These are phyloP conservation scores for Yamadazyma olivae DNA, from an alignment of 805 yeast genomes.

Conservation along the genomic window DNA sequence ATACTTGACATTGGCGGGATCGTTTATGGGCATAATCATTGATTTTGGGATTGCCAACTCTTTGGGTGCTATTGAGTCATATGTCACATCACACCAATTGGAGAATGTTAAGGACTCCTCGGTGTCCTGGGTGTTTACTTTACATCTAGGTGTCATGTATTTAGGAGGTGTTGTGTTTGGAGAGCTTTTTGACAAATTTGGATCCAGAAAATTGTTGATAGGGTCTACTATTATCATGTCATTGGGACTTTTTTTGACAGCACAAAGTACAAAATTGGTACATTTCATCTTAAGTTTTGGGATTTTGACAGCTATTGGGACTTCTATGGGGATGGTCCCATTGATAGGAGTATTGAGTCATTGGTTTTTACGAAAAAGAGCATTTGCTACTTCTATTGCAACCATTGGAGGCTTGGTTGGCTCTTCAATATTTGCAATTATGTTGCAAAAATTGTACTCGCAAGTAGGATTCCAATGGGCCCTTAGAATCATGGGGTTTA, in stretches of 20 bases:
- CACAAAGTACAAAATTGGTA: slow-evolving; percentile 20
- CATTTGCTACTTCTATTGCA: slow-evolving; percentile 24
- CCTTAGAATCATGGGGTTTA: slow-evolving; percentile 21
- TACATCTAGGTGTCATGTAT: slow-evolving; percentile 28
- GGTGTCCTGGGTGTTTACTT: slow-evolving; percentile 31
- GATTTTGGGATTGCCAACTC: slow-evolving; percentile 28
- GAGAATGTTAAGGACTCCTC: slow-evolving; percentile 15
- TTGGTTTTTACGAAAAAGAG: slow-evolving; percentile 24
- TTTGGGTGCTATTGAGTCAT: slow-evolving; percentile 26
- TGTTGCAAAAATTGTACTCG: slow-evolving; percentile 21
- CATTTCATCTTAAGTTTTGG: slow-evolving; percentile 27
- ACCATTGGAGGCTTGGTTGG: slow-evolving; percentile 30
- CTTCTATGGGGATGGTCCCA: slow-evolving; percentile 27
- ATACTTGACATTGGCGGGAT: slow-evolving; percentile 21
- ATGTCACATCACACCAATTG: slow-evolving; percentile 20
- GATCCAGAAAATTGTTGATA: slow-evolving; percentile 20
- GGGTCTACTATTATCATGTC: slow-evolving; percentile 18
- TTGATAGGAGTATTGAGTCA: slow-evolving; percentile 25
- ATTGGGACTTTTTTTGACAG: slow-evolving; percentile 23
- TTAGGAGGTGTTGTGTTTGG: slow-evolving; percentile 29
- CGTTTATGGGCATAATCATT: slow-evolving; percentile 25
- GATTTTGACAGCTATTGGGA: slow-evolving; percentile 24
- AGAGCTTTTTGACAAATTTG: slow-evolving; percentile 25
- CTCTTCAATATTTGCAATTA: slow-evolving; percentile 24
- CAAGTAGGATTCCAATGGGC: slow-evolving; percentile 29